These are phyloP conservation scores for Coleophoma eucalyptorum DNA, from an alignment of 2,329 filamentous ascomycete genomes.

Conservation along the genomic window DNA sequence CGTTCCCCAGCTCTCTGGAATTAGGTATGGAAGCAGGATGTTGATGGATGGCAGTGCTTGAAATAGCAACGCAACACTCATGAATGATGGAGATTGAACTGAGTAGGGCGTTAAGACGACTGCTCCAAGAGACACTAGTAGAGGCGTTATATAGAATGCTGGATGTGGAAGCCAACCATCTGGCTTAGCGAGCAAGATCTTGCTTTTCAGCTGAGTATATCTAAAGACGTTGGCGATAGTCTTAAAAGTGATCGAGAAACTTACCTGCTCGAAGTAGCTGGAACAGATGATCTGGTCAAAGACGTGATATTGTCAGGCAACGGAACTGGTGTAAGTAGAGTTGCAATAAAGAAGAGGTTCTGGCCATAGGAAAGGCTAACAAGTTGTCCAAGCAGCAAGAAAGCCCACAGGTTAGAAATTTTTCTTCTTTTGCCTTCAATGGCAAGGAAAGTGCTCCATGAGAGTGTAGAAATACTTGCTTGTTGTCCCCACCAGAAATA, in stretches of 20 bases:
- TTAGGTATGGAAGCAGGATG: conserved; percentile 40
- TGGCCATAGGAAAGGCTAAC: conserved; percentile 58
- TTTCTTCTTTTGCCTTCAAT: conserved; percentile 55
- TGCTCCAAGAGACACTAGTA: conserved; percentile 31
- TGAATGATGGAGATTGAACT: conserved; percentile 36
- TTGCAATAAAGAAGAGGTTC: conserved; percentile 58
- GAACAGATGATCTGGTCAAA: conserved; percentile 15
- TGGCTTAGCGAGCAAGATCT: conserved; percentile 36
- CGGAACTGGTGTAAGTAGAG: conserved; percentile 52
- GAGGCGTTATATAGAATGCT: conserved; percentile 28
- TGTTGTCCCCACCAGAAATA: conserved; percentile 62
- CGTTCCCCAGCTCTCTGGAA: conserved; percentile 45
- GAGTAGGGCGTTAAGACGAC: conserved; percentile 36
- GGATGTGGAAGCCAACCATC: conserved; percentile 38
- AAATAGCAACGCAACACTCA: conserved; percentile 26
- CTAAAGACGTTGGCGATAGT: background rate
- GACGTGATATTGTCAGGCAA: conserved; percentile 28
- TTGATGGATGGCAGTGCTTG: conserved; percentile 40
- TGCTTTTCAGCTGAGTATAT: conserved; percentile 26
- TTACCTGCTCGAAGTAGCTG: conserved; percentile 14
- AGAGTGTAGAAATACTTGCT: conserved; percentile 48
- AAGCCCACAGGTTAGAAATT: conserved; percentile 51
- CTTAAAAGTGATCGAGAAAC: background rate
- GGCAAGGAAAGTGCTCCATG: conserved; percentile 54
- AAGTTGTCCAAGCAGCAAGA: conserved; percentile 54